A percentile compares a stretch with the other conserved stretches of the same genome.
These are phyloP conservation scores for Plasmodium coatneyi DNA, from an alignment of 169 alveolate species.

Conservation along the genomic window DNA sequence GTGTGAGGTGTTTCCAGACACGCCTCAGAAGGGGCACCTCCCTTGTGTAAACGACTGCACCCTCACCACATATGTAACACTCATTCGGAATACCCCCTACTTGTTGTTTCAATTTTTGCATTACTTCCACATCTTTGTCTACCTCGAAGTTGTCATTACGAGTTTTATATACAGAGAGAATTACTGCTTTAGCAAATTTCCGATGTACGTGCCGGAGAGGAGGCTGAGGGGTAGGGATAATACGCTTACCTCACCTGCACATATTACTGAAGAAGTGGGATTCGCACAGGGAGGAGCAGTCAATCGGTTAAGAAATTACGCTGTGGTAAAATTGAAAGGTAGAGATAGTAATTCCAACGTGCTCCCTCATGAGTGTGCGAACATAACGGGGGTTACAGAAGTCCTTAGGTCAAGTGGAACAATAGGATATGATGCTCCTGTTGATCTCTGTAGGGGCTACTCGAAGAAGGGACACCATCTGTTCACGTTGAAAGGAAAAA, in stretches of 20 bases:
- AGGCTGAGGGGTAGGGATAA: neutral
- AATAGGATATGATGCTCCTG: neutral
- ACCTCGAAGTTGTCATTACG: conserved; percentile 43
- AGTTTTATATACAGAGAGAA: conserved; percentile 10
- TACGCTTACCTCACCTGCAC: neutral
- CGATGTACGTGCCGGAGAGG: neutral
- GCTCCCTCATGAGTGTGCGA: neutral
- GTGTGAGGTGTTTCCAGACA: neutral
- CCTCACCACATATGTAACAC: neutral
- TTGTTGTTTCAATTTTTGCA: conserved; percentile 19
- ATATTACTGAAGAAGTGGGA: neutral
- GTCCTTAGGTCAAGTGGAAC: neutral
- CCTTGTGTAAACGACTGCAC: neutral
- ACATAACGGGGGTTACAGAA: neutral
- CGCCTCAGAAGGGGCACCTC: neutral
- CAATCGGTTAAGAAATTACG: neutral
- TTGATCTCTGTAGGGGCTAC: neutral
- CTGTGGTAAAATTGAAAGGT: neutral
- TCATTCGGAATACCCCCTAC: conserved; percentile 4
- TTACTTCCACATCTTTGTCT: conserved; percentile 38
- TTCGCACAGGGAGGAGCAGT: neutral
- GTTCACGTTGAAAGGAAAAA: neutral
- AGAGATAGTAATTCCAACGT: neutral
- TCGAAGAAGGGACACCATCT: neutral
- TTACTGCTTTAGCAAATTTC: conserved; percentile 36